Base-by-base conservation (phyloP, 1,139 yeast genomes). In the Kurtzmaniella quercitrusa region DNA sequence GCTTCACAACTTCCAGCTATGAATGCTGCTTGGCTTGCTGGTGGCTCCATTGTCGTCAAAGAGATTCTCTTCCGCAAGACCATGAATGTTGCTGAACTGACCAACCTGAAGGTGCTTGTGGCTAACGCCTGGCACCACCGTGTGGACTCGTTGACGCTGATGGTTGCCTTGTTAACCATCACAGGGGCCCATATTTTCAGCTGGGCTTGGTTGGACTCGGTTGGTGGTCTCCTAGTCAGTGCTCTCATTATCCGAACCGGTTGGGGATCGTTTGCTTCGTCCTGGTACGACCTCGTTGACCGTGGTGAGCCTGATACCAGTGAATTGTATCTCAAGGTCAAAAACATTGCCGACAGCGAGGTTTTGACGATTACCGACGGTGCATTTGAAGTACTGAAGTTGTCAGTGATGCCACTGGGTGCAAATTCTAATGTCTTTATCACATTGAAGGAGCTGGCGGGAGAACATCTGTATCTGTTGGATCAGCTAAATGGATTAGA, bases 51-150 rank as follows among this genome's bases (percentile, higher is more conserved):
- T 47, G 76, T 75, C 2, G 77, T 90, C 41, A 93, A 93, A 59
- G 98, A 93, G 62, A 75, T 95, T 75, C 79, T 93, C 40, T 93
- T 80, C 65, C 80, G 80, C 46, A 86, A 87, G 14, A 93, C 98
- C 0, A 76, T 84, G 68, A 78, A 80, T 50, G 81, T 93, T 16
- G 98, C 97, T 2, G 69, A 73, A 38, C 69, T 75, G 48, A 79
- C 90, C 25, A 85, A 88, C 56, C 89, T 97, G 1, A 87, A 89
- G 49, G 98, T 93, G 4, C 73, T 93, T 44, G 83, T 89, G 41
- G 98, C 98, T 6, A 93, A 93, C 58, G 98, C 98, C 2, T 93
- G 98, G 98, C 98, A 93, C 61, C 98, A 93, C 59, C 76, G 98
- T 50, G 91, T 93, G n/a, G 98, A 93, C 60, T 85, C 96, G 1